Evolutionary conservation across 225 moss, liverwort and hornwort genomes (phyloP).

Genomic region (Polytrichum commune): DNA sequence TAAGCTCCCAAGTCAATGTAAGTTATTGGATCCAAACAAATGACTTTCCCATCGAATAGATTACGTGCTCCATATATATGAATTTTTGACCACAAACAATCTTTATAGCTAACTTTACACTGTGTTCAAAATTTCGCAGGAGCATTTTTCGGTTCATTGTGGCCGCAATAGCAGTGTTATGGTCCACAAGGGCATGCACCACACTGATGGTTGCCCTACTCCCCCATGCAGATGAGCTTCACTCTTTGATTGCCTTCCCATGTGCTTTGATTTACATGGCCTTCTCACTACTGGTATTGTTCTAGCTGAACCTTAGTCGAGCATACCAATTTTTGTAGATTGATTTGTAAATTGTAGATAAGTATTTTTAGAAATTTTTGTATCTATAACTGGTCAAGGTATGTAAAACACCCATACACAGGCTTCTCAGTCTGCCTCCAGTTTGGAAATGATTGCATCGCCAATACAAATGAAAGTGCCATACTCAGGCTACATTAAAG

Average conservation of each 20-base stretch:
- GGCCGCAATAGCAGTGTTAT: slow-evolving; percentile 60
- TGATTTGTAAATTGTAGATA: too few relatives aligned
- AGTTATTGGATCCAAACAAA: too few relatives aligned
- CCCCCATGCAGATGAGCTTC: slow-evolving; percentile 77
- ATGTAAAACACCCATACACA: too few relatives aligned
- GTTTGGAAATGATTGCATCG: too few relatives aligned
- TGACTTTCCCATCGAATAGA: neutral
- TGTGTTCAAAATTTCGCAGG: neutral
- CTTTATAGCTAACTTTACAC: neutral
- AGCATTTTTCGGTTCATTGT: slow-evolving; percentile 37
- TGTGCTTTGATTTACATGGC: slow-evolving; percentile 73
- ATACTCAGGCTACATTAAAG: too few relatives aligned
- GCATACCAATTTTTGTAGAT: too few relatives aligned
- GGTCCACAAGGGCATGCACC: slow-evolving; percentile 83
- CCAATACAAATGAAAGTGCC: too few relatives aligned
- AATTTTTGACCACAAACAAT: slow-evolving; percentile 5
- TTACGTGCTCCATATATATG: neutral
- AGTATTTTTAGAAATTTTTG: too few relatives aligned
- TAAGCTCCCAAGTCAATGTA: too few relatives aligned
- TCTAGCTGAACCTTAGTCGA: slow-evolving; percentile 10
- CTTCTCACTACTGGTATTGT: slow-evolving; percentile 74
- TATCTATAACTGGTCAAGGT: too few relatives aligned
- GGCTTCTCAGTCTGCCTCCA: too few relatives aligned
- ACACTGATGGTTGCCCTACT: slow-evolving; percentile 68
- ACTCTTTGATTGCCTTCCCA: slow-evolving; percentile 79